Evolutionary conservation across 2,329 filamentous ascomycete species (phyloP).

Genomic region (Sporothrix sp.): DNA sequence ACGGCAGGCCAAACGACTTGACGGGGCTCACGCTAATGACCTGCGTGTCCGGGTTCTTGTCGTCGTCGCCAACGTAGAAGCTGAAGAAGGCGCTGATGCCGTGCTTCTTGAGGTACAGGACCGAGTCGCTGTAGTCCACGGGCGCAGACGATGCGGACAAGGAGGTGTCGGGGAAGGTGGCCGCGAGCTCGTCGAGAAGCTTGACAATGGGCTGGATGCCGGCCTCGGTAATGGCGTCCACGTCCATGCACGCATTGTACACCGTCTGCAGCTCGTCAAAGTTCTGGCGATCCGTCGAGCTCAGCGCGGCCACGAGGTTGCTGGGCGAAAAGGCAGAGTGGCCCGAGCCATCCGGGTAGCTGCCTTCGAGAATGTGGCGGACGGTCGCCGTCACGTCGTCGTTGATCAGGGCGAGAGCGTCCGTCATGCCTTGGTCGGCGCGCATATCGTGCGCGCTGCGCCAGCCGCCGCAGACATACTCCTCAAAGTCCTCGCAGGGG

Average conservation of each 20-base stretch:
- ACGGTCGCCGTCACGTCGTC: slow-evolving; percentile 50
- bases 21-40: slow-evolving; percentile 34
- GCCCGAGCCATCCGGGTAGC: slow-evolving; percentile 35
- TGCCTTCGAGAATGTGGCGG: slow-evolving; percentile 52
- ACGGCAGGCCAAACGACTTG: slow-evolving; percentile 48
- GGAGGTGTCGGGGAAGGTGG: slow-evolving; percentile 27
- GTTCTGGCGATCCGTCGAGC: slow-evolving; percentile 47
- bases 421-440: slow-evolving; percentile 50
- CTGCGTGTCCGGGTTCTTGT: slow-evolving; percentile 29
- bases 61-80: slow-evolving; percentile 32
- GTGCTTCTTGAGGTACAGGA: slow-evolving; percentile 37
- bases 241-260: slow-evolving; percentile 58
- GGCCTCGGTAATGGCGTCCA: slow-evolving; percentile 42
- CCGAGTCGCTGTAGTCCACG: slow-evolving; percentile 34
- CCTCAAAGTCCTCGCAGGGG: slow-evolving; percentile 59
- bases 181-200: slow-evolving; percentile 43
- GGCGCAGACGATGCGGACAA: background rate
- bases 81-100: slow-evolving; percentile 32
- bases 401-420: slow-evolving; percentile 50
- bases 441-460: slow-evolving; percentile 53
- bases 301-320: slow-evolving; percentile 26
- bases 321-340: slow-evolving; percentile 37
- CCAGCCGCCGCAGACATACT: slow-evolving; percentile 60
- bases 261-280: slow-evolving; percentile 55
- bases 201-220: slow-evolving; percentile 47